Evolutionary conservation across 169 alveolate species (phyloP).

Genomic region (Cryptosporidium baileyi): DNA sequence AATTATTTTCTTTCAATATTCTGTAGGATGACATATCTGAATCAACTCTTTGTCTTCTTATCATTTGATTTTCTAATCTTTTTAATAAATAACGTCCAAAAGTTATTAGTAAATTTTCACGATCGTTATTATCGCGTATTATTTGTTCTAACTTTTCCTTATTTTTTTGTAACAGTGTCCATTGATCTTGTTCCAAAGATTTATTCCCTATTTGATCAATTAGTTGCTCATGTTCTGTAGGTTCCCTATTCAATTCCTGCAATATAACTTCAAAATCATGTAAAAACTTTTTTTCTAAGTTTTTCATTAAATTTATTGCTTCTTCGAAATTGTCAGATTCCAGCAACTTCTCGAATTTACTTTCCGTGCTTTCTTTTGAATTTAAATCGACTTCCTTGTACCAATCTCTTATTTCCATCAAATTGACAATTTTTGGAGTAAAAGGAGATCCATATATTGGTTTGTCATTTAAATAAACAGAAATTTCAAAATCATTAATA

Average conservation of each 20-base stretch:
- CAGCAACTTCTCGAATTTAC: slow-evolving; percentile 53
- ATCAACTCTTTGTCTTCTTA: slow-evolving; percentile 57
- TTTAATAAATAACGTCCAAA: slow-evolving; percentile 38
- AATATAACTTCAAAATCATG: slow-evolving; percentile 54
- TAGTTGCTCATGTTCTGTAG: slow-evolving; percentile 37
- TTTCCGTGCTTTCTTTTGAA: slow-evolving; percentile 48
- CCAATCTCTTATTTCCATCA: slow-evolving; percentile 50
- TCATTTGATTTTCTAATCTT: slow-evolving; percentile 48
- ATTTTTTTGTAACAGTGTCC: slow-evolving; percentile 56
- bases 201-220: slow-evolving; percentile 35
- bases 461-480: slow-evolving; percentile 49
- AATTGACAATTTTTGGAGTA: slow-evolving; percentile 37
- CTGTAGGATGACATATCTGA: slow-evolving; percentile 52
- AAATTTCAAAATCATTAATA: slow-evolving; percentile 51
- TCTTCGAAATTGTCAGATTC: slow-evolving; percentile 51
- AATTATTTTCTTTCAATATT: slow-evolving; percentile 49
- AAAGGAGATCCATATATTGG: slow-evolving; percentile 66
- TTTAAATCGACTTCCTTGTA: slow-evolving; percentile 28
- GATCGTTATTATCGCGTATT: slow-evolving; percentile 46
- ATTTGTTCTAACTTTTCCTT: slow-evolving; percentile 34
- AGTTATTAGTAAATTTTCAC: slow-evolving; percentile 38
- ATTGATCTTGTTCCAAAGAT: slow-evolving; percentile 37
- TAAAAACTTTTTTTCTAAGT: slow-evolving; percentile 24
- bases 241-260: slow-evolving; percentile 40
- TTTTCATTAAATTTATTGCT: slow-evolving; percentile 46